Evolutionary conservation across 192 early-diverging fungal species (phyloP).

Genomic region (Cetraspora pellucida): DNA sequence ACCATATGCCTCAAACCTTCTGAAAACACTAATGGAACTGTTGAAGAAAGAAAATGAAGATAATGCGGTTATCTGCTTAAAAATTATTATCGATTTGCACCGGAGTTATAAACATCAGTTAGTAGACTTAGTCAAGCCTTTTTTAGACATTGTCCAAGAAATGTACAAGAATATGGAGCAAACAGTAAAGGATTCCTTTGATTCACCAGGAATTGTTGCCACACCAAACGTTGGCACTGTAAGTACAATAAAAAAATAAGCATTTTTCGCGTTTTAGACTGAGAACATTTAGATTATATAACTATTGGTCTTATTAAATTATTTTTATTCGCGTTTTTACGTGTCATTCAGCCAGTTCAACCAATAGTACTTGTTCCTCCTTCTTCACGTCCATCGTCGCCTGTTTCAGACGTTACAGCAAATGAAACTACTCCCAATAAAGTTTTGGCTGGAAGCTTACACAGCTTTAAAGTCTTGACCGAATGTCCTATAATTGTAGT

Average conservation of each 20-base stretch:
- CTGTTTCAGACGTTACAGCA: constrained; percentile 61
- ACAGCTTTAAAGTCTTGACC: constrained; percentile 96
- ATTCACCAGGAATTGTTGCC: constrained; percentile 64
- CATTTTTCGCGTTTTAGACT: background rate
- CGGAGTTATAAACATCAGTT: constrained; percentile 79
- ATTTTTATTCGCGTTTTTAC: background rate
- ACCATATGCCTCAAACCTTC: constrained; percentile 74
- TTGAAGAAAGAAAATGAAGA: constrained; percentile 95
- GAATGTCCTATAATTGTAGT: constrained; percentile 99
- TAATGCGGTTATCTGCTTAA: constrained; percentile 90
- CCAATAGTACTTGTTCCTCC: constrained; percentile 43
- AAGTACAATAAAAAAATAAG: background rate
- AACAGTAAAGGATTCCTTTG: constrained; percentile 81
- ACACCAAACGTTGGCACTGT: constrained; percentile 37
- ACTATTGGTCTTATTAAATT: background rate
- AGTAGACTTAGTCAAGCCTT: constrained; percentile 86
- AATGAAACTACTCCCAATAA: constrained; percentile 58
- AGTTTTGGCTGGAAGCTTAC: constrained; percentile 71
- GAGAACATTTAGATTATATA: too few species aligned
- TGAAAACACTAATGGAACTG: constrained; percentile 73
- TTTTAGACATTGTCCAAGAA: constrained; percentile 88
- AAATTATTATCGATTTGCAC: constrained; percentile 95
- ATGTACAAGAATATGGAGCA: constrained; percentile 94
- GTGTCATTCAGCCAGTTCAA: constrained; percentile 39
- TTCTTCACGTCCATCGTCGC: constrained; percentile 80